These are phyloP conservation scores for Microthlaspi erraticum DNA, from an alignment of 345 rosid species.

Conservation along the genomic window DNA sequence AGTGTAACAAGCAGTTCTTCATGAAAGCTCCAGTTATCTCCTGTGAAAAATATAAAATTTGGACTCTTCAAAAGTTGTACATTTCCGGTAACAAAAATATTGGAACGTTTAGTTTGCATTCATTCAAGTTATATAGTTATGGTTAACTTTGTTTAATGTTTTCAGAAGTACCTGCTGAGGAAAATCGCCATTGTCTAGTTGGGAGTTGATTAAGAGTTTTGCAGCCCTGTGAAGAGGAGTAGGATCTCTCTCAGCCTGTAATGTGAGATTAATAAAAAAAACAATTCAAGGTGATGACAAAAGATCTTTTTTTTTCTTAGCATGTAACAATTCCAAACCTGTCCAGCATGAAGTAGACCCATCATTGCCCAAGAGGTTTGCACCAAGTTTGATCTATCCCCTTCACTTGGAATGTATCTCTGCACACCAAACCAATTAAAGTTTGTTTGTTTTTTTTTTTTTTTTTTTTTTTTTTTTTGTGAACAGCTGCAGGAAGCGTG, in stretches of 20 bases:
- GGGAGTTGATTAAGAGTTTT: conserved; percentile 68
- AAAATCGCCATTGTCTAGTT: conserved; percentile 65
- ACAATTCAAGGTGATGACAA: neutral
- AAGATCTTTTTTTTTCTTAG: neutral
- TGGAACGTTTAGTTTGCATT: conserved; percentile 1
- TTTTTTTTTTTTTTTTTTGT: neutral
- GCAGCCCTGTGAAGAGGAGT: conserved; percentile 68
- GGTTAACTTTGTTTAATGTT: neutral
- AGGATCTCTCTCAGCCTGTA: conserved; percentile 61
- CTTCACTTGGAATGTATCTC: conserved; percentile 47
- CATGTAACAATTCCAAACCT: conserved; percentile 29
- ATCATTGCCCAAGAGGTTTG: conserved; percentile 49
- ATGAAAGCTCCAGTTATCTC: conserved; percentile 77
- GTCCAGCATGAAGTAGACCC: conserved; percentile 48
- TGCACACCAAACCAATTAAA: conserved; percentile 28
- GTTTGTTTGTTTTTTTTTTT: too few species aligned
- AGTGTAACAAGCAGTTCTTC: conserved; percentile 84
- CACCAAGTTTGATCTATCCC: conserved; percentile 44
- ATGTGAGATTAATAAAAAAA: conserved; percentile 9
- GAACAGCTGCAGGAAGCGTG: neutral
- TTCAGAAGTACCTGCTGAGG: conserved; percentile 57
- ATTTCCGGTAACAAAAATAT: neutral
- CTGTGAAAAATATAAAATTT: conserved; percentile 41
- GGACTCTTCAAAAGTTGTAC: neutral
- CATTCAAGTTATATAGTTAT: neutral